phyloP scores from a whole-genome alignment of 441 rosid genomes.

The Brassica hybrid region DNA sequence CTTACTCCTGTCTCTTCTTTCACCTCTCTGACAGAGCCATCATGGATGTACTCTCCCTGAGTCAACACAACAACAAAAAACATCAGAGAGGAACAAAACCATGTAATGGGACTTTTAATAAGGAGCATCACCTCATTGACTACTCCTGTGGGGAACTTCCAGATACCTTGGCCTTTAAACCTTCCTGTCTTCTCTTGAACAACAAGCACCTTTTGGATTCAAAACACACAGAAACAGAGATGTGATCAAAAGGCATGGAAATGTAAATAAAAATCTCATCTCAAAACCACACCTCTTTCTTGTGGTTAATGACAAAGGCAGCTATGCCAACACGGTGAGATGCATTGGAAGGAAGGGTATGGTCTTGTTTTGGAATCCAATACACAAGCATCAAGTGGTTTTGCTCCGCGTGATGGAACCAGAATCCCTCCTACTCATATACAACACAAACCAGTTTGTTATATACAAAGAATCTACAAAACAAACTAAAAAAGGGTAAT shows the following conservation, averaged over 20 bases:
- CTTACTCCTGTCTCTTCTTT: conserved; percentile 89
- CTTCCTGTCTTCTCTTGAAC: conserved; percentile 81
- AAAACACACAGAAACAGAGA: conserved; percentile 29
- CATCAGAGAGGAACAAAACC: no score
- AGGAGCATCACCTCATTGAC: conserved; percentile 46
- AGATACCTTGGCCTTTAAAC: conserved; percentile 59
- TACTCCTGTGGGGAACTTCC: conserved; percentile 93
- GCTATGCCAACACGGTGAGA: conserved; percentile 78
- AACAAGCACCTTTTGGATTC: conserved; percentile 59
- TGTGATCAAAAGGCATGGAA: conserved; percentile 11
- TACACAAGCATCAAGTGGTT: conserved; percentile 79
- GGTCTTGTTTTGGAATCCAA: conserved; percentile 71
- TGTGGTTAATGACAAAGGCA: conserved; percentile 77
- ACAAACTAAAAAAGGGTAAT: no score
- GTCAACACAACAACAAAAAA: no score
- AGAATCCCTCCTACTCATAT: conserved; percentile 76
- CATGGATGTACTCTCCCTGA: conserved; percentile 75
- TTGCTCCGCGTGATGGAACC: conserved; percentile 91
- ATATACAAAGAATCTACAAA: no score
- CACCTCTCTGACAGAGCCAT: conserved; percentile 76
- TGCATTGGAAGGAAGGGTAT: conserved; percentile 85
- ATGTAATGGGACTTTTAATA: no score
- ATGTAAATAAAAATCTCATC: conserved; percentile 5
- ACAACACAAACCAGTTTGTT: no score
- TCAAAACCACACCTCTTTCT: conserved; percentile 63